phyloP scores from a whole-genome alignment of 495 filamentous ascomycete species.

The Trichocladium uniseriatum region DNA sequence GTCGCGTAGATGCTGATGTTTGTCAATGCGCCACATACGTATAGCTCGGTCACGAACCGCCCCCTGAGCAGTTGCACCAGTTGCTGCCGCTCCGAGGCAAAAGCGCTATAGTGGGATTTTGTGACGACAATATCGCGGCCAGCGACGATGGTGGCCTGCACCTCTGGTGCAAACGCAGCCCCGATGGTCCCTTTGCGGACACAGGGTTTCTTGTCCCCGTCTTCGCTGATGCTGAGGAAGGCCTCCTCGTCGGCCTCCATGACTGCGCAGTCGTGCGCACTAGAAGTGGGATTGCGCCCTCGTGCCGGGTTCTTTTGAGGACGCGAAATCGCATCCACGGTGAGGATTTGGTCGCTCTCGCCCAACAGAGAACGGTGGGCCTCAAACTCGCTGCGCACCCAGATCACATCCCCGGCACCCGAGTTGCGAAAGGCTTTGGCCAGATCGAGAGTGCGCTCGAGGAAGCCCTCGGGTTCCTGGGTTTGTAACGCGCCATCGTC shows the following conservation, averaged over 20 bases:
- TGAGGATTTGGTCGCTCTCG: slow-evolving; percentile 43
- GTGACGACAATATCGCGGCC: slow-evolving; percentile 58
- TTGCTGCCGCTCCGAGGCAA: slow-evolving; percentile 44
- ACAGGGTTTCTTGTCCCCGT: slow-evolving; percentile 37
- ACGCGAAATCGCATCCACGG: slow-evolving; percentile 22
- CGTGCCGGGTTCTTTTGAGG: slow-evolving; percentile 2
- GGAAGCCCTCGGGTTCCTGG: slow-evolving; percentile 52
- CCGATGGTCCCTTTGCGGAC: slow-evolving; percentile 53
- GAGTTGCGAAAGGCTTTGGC: slow-evolving; percentile 58
- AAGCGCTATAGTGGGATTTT: slow-evolving; percentile 84
- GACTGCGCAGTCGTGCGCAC: slow-evolving; percentile 22
- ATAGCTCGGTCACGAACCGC: slow-evolving; percentile 82
- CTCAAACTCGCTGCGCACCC: slow-evolving; percentile 73
- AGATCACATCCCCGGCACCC: slow-evolving; percentile 70
- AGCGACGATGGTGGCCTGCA: slow-evolving; percentile 47
- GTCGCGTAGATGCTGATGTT: slow-evolving; percentile 90
- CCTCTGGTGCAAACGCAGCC: slow-evolving; percentile 53
- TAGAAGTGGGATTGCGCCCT: slow-evolving; percentile 14
- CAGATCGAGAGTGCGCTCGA: slow-evolving; percentile 57
- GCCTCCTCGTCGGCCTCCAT: slow-evolving; percentile 45
- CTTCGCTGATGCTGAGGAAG: slow-evolving; percentile 43
- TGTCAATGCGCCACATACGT: slow-evolving; percentile 78
- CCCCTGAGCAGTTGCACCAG: slow-evolving; percentile 59
- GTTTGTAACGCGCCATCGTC: slow-evolving; percentile 60
- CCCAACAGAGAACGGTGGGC: slow-evolving; percentile 40